A percentile compares a stretch with the other conserved stretches of the same genome.
These are phyloP conservation scores for Thraustochytrium sp. DNA, from an alignment of 352 stramenopile species.

Conservation along the genomic window DNA sequence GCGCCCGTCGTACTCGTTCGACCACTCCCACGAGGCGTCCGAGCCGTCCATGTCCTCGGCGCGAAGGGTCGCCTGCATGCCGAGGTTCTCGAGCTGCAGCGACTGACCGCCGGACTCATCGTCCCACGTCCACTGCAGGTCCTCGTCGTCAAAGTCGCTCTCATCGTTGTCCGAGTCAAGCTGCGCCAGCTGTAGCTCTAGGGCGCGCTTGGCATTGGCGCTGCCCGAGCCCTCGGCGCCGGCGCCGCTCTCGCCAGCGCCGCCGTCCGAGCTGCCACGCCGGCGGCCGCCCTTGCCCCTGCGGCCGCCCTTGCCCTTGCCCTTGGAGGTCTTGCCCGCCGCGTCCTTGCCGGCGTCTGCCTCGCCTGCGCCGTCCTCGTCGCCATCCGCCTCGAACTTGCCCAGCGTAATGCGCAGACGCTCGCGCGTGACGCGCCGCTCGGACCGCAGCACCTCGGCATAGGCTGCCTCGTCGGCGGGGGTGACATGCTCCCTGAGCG, in stretches of 20 bases:
- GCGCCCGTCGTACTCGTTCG: slow-evolving; percentile 17
- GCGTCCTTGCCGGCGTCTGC: background rate
- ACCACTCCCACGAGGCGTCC: slow-evolving; percentile 42
- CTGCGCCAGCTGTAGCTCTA: background rate
- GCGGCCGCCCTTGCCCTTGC: background rate
- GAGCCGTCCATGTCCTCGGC: slow-evolving; percentile 31
- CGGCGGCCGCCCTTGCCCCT: background rate
- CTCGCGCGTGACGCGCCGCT: slow-evolving; percentile 34
- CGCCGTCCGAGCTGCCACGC: background rate
- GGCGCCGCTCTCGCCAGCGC: too few relatives aligned
- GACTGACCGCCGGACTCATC: slow-evolving; percentile 35
- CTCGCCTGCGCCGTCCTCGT: background rate
- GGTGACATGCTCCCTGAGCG: slow-evolving; percentile 5
- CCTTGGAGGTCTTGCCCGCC: background rate
- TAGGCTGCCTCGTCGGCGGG: slow-evolving; percentile 41
- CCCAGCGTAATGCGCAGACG: background rate
- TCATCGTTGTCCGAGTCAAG: slow-evolving; percentile 38
- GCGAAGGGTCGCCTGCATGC: slow-evolving; percentile 35
- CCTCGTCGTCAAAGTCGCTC: slow-evolving; percentile 38
- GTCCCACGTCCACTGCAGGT: slow-evolving; percentile 47
- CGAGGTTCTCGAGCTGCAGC: slow-evolving; percentile 13
- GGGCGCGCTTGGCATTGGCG: background rate
- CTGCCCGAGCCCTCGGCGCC: background rate
- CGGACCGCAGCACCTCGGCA: slow-evolving; percentile 7
- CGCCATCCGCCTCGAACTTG: slow-evolving; percentile 4